Evolutionary conservation across 2,329 filamentous ascomycete genomes (phyloP), one percentile per base, ranked within the genome.

Genomic region (Diaporthe sp.): DNA sequence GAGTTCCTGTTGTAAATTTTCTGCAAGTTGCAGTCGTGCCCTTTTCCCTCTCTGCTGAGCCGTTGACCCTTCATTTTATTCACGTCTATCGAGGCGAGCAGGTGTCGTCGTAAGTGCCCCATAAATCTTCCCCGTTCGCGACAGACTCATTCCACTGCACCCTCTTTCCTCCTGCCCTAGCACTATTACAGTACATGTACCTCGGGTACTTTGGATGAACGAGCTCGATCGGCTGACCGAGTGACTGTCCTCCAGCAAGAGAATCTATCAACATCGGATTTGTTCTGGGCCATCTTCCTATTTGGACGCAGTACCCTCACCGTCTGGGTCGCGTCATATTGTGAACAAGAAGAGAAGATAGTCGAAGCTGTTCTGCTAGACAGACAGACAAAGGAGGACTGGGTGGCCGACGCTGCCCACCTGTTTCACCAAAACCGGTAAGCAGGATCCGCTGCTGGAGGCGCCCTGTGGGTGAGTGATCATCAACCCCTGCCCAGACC

Each of bases 91-190:
- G 49, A 42, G 34, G 44, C 58, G 44, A 63, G 57, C 57, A 72
- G 58, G 31, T 22, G 55, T 61, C 57, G 44, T 72, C 70, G 55
- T 63, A 61, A 72, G 70, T 72, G 71, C 71, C 71, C 71, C 71
- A 61, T 60, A 49, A 60, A 51, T 28, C 13, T 31, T 58, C 57
- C 34, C 28, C 55, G 13, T 63, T 28, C 57, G 42, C 42, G 44
- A 49, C 39, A 49, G 31, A 61, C 44, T 53, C 57, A 49, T 39
- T 61, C 42, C 70, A 60, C 70, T 25, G 42, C 25, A 6, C 25
- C 25, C 49, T n/a, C n/a, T 71, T 20, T n/a, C 55, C 25, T 65
- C 37, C 55, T 15, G 20, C 28, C 67, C 49, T 34, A 28, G 49
- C 34, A 71, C 15, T 12, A 15, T 22, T 17, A 8, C 13, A 7